A percentile compares a stretch with the other conserved stretches of the same genome.
Evolutionary conservation across 2,329 filamentous ascomycete genomes (phyloP).

Genomic region (Aquanectria penicillioides): DNA sequence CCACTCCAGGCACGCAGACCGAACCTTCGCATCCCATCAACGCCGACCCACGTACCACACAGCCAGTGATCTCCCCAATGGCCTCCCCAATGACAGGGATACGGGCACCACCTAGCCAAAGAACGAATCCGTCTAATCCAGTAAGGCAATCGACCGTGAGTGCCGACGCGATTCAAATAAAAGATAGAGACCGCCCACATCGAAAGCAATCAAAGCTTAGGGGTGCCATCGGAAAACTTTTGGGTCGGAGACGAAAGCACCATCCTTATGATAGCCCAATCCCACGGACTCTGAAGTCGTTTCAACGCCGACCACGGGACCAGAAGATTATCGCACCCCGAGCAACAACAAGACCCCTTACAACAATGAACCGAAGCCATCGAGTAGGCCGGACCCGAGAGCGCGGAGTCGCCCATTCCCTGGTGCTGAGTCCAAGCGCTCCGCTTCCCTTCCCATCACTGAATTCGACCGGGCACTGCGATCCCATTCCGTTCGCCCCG

Average conservation of each 20-base stretch:
- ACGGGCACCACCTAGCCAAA: constrained; percentile 24
- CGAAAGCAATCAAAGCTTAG: constrained; percentile 69
- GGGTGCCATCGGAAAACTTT: constrained; percentile 65
- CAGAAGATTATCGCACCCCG: constrained; percentile 31
- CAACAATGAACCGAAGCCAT: constrained; percentile 26
- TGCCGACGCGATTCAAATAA: constrained; percentile 37
- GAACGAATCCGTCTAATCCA: constrained; percentile 48
- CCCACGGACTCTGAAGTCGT: constrained; percentile 35
- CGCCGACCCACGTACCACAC: constrained; percentile 23
- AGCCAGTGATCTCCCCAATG: constrained; percentile 21
- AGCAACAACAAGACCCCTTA: constrained; percentile 29
- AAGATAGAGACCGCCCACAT: constrained; percentile 49
- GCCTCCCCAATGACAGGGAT: constrained; percentile 25
- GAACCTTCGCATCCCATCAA: constrained; percentile 23
- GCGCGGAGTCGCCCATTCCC: constrained; percentile 52
- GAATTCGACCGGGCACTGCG: constrained; percentile 69
- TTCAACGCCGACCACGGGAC: constrained; percentile 40
- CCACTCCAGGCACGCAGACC: constrained; percentile 29
- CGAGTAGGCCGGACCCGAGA: constrained; percentile 41
- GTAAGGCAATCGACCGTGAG: constrained; percentile 61
- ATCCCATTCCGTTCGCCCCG: constrained; percentile 68
- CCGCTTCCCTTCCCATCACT: constrained; percentile 67
- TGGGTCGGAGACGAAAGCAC: constrained; percentile 65
- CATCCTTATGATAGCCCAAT: constrained; percentile 31
- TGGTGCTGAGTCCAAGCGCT: constrained; percentile 59